phyloP scores from a whole-genome alignment of 2,329 filamentous ascomycete species.

The Ambrosiella cleistominuta region DNA sequence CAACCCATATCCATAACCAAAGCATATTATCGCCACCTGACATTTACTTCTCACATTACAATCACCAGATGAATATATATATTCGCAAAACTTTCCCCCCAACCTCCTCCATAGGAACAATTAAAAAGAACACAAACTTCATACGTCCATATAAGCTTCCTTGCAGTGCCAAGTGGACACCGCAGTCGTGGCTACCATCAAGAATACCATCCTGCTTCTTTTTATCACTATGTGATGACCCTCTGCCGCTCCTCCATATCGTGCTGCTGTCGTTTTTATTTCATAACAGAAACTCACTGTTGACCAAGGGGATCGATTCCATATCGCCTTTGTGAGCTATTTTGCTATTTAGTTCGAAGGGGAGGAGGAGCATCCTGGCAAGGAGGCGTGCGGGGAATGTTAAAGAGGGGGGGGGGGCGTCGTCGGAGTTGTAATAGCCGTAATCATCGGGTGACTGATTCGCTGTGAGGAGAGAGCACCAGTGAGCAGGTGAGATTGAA shows the following conservation, averaged over 20 bases:
- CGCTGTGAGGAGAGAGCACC: neutral
- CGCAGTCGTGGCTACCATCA: neutral
- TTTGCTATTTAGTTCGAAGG: neutral
- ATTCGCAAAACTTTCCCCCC: too few relatives aligned
- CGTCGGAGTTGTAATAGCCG: neutral
- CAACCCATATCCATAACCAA: neutral
- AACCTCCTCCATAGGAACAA: too few relatives aligned
- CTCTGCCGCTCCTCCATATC: neutral
- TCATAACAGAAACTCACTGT: conserved; percentile 1
- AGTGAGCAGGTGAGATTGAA: too few relatives aligned
- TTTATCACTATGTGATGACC: neutral
- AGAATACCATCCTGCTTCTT: neutral
- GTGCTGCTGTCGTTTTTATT: neutral
- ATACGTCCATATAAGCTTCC: neutral
- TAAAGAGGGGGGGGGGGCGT: neutral
- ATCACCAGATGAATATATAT: too few relatives aligned
- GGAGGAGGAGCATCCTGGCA: neutral
- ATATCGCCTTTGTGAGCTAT: neutral
- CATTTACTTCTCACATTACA: neutral
- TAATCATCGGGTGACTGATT: neutral
- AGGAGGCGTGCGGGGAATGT: neutral
- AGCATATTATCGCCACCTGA: neutral
- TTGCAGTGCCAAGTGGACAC: neutral
- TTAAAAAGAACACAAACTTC: too few relatives aligned
- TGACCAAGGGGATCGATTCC: neutral